phyloP scores from a whole-genome alignment of 2,329 filamentous ascomycete species.

The Alternaria dauci region DNA sequence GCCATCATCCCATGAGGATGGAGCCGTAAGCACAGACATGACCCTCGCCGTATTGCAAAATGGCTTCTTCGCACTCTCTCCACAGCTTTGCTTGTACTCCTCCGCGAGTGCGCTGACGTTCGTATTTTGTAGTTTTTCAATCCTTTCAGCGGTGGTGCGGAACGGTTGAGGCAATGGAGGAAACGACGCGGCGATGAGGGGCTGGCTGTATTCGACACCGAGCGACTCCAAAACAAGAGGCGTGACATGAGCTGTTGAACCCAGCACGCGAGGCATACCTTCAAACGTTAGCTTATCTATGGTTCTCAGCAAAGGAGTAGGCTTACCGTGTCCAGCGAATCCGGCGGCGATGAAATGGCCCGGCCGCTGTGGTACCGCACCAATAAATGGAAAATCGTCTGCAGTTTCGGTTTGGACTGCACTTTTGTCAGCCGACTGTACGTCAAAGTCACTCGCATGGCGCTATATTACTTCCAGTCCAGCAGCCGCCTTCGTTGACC shows the following conservation, averaged over 20 bases:
- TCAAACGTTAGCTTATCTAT: not conserved
- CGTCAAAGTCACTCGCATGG: not conserved
- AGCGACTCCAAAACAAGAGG: conserved; percentile 18
- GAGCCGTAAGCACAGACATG: not conserved
- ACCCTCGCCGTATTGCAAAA: conserved; percentile 15
- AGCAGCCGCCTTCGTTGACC: conserved; percentile 14
- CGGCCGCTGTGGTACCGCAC: conserved; percentile 9
- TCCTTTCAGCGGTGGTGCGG: conserved; percentile 10
- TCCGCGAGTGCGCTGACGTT: not conserved
- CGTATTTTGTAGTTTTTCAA: conserved; percentile 15
- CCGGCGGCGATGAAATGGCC: conserved; percentile 18
- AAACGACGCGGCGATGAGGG: conserved; percentile 11
- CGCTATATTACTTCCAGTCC: conserved; percentile 16
- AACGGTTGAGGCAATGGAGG: conserved; percentile 18
- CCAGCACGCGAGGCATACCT: conserved; percentile 17
- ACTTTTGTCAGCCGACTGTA: not conserved
- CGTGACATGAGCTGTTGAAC: conserved; percentile 15
- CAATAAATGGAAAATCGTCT: conserved; percentile 20
- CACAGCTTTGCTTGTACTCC: conserved; percentile 3
- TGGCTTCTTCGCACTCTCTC: conserved; percentile 14
- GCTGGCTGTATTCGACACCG: conserved; percentile 9
- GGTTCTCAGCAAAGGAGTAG: not conserved
- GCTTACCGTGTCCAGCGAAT: conserved; percentile 20
- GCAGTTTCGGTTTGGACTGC: conserved; percentile 9
- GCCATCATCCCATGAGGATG: not conserved